These are phyloP conservation scores for Pichia paraexigua DNA, from an alignment of 805 yeast species.

Conservation along the genomic window DNA sequence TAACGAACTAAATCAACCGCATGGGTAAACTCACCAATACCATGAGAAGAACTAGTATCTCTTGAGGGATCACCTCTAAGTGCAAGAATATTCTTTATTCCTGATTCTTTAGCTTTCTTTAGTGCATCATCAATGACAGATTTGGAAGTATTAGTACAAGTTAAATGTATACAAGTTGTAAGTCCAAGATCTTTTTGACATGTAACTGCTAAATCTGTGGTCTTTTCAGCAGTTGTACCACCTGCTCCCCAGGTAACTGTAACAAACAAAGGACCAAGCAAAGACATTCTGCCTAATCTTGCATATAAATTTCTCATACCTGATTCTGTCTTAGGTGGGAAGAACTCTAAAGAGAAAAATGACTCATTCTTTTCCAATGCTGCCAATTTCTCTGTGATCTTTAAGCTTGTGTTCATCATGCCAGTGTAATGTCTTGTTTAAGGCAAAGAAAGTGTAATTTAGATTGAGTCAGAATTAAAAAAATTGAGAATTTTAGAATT, in stretches of 20 bases:
- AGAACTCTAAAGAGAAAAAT: constrained; percentile 85
- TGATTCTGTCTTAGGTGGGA: constrained; percentile 90
- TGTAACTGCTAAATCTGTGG: constrained; percentile 71
- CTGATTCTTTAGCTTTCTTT: constrained; percentile 58
- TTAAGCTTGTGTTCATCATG: constrained; percentile 21
- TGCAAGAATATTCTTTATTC: constrained; percentile 84
- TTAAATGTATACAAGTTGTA: constrained; percentile 90
- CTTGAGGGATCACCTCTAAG: constrained; percentile 95
- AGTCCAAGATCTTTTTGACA: constrained; percentile 68
- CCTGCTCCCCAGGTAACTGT: constrained; percentile 99
- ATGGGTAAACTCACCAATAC: constrained; percentile 48
- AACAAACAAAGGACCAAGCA: constrained; percentile 79
- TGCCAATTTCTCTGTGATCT: constrained; percentile 45
- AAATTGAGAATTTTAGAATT: background rate
- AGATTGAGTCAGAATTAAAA: background rate
- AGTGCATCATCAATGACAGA: constrained; percentile 74
- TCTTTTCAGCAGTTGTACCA: constrained; percentile 83
- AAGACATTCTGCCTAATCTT: constrained; percentile 83
- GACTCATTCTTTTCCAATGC: constrained; percentile 37
- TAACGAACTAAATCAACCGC: constrained; percentile 86
- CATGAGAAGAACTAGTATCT: constrained; percentile 43
- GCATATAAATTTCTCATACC: constrained; percentile 81
- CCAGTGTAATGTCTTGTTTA: background rate
- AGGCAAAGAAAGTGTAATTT: background rate
- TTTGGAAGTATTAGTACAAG: constrained; percentile 89